Evolutionary conservation across 1,284 basidiomycete species (phyloP), one percentile per base, ranked within the genome.

Genomic region (Puccinia hordei): DNA sequence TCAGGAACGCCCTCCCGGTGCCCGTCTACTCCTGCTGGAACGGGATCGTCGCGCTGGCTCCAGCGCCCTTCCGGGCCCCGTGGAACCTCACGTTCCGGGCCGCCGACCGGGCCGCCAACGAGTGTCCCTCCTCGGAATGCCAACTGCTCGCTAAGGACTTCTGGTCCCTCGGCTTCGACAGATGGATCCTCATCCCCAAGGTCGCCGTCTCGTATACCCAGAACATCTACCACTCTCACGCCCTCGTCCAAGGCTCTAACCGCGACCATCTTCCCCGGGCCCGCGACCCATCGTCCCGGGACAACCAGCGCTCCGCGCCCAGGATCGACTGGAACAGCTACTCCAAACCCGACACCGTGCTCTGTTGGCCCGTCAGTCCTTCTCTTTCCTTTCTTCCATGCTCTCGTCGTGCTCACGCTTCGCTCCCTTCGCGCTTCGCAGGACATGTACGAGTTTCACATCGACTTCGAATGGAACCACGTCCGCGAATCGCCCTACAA

Each of bases 391-490:
- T 22, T 57, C n/a, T 5, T 15, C 17, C 13, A 17, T 33, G 44
- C 19, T 53, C 3, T 33, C 15, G 17, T 1, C 9, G 1, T 27
- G 4, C 30, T 44, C 8, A 72, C 41, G 13, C 57, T 10, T 27
- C n/a, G n/a, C n/a, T 68, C 27, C 12, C 13, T 41, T 68, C 17
- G 5, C 12, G n/a, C 13, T 68, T 35, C 22, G 19, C 19, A 73
- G 71, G 71, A 53, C 57, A 73, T 73, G 49, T 53, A 73, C 35
- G 22, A 33, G 24, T 73, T 73, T 22, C 71, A 73, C 30, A 55
- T 73, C 53, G 71, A 73, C 33, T 73, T 73, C 35, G 49, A 57
- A n/a, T 73, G 71, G 71, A 73, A 73, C 33, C 71, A 57, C 17
- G 71, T 73, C 51, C 49, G 55, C 6, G 71, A 73, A 57, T 55